A percentile compares a stretch with the other conserved stretches of the same genome.
These are phyloP conservation scores for Scheffersomyces ergatensis DNA, from an alignment of 805 yeast genomes.

Conservation along the genomic window DNA sequence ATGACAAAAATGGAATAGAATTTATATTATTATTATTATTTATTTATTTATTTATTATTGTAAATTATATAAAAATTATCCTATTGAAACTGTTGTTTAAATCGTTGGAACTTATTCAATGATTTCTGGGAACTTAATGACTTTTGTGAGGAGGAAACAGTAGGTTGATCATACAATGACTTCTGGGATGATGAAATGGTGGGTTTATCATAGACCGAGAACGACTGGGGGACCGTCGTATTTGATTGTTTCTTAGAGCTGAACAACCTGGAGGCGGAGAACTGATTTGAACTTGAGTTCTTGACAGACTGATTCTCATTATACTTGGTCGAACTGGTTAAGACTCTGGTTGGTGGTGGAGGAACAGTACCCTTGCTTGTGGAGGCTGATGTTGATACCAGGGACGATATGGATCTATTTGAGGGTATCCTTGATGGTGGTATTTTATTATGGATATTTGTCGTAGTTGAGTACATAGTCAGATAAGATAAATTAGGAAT, in stretches of 20 bases:
- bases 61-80: slow-evolving; percentile 1
- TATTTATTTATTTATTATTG: neutral
- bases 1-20: neutral
- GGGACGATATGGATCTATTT: neutral
- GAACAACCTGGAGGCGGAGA: neutral
- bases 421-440: neutral
- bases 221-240: slow-evolving; percentile 26
- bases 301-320: neutral
- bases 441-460: neutral
- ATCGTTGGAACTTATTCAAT: slow-evolving; percentile 31
- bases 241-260: neutral
- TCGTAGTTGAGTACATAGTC: neutral
- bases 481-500: slow-evolving; percentile 4
- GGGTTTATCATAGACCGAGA: slow-evolving; percentile 33
- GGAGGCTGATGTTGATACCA: too few species aligned
- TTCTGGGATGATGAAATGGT: slow-evolving; percentile 41
- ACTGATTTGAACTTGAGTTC: neutral
- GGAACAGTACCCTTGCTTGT: too few species aligned
- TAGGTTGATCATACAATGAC: slow-evolving; percentile 35
- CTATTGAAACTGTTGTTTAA: slow-evolving; percentile 30
- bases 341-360: too few species aligned
- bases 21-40: neutral
- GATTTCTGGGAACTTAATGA: slow-evolving; percentile 36
- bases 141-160: slow-evolving; percentile 39
- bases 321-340: neutral